Evolutionary conservation across 2,329 filamentous ascomycete species (phyloP), one percentile per base, ranked within the genome.

Genomic region (Aspergillus awamori): DNA sequence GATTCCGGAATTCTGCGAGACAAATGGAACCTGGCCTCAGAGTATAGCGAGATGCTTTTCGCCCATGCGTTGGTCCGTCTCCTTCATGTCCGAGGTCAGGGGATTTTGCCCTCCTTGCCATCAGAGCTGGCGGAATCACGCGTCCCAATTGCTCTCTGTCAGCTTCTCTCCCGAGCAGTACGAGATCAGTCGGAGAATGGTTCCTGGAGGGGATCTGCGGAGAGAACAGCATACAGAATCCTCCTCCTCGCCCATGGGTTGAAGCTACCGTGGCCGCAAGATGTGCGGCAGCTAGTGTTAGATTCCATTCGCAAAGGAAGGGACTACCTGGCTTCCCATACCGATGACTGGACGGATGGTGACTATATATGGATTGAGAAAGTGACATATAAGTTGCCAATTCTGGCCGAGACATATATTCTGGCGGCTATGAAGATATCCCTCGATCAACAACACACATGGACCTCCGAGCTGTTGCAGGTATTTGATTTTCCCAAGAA

Each of bases 401-500:
- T 65, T 33, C 59, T 70, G 1, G 64, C 65, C 15, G 60, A 72
- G 45, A 64, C 66, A 28, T 74, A 74, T 59, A 61, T 65, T 41
- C 54, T 75, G n/a, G 71, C 72, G 47, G 73, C 72, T 10, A 53
- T 72, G 38, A 59, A 60, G 54, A 55, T 38, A 15, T 1, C 52
- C n/a, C 24, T 53, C 17, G 45, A 24, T n/a, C 64, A 67, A 57
- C 56, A 65, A 30, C 59, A 58, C 10, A 39, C 15, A n/a, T 39
- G 36, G 36, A 39, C 36, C 4, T 13, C 36, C 3, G 8, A 30
- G 33, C 13, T 24, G 17, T 30, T 41, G 24, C 26, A 20, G 7
- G 28, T 58, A 36, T 33, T 26, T 10, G 49, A 45, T 4, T 20
- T 58, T 10, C 30, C 38, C 15, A 36, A 45, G 26, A 41, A 41